A percentile compares a stretch with the other conserved stretches of the same genome.
phyloP scores from a whole-genome alignment of 768 basidiomycete genomes.

The Symmetrospora coprosmae region DNA sequence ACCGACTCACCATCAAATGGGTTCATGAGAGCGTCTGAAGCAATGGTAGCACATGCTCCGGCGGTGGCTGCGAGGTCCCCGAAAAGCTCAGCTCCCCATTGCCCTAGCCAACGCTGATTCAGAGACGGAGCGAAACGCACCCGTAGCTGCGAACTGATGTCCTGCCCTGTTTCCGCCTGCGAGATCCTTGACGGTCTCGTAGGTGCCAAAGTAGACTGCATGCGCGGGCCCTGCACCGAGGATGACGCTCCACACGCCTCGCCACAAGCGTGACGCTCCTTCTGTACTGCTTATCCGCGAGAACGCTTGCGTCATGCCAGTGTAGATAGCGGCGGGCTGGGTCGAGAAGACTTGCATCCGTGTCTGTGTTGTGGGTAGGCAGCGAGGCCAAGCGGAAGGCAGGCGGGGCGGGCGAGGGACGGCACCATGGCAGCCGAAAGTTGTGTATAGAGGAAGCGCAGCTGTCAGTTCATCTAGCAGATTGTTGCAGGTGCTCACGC shows the following conservation, averaged over 20 bases:
- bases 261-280: conserved; percentile 78
- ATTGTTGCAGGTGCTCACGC: no score
- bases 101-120: background rate
- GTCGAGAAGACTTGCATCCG: conserved; percentile 96
- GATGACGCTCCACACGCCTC: conserved; percentile 89
- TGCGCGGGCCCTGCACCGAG: conserved; percentile 95
- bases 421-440: no score
- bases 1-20: conserved; percentile 94
- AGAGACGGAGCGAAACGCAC: conserved; percentile 42
- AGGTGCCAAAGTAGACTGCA: conserved; percentile 89
- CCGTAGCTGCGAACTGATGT: conserved; percentile 75
- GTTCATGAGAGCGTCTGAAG: conserved; percentile 96
- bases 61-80: conserved; percentile 52
- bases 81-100: background rate
- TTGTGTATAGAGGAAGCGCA: no score
- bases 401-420: background rate
- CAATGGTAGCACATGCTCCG: conserved; percentile 84
- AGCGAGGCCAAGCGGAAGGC: no score
- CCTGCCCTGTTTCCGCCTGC: conserved; percentile 64
- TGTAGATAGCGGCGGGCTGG: conserved; percentile 63
- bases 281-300: conserved; percentile 86
- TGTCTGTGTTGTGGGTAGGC: conserved; percentile 61
- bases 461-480: no score
- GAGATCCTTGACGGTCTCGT: conserved; percentile 87
- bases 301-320: conserved; percentile 77